Evolutionary conservation across 306 rosid species (phyloP), one percentile per base, ranked within the genome.

Genomic region (Fragaria vesca): DNA sequence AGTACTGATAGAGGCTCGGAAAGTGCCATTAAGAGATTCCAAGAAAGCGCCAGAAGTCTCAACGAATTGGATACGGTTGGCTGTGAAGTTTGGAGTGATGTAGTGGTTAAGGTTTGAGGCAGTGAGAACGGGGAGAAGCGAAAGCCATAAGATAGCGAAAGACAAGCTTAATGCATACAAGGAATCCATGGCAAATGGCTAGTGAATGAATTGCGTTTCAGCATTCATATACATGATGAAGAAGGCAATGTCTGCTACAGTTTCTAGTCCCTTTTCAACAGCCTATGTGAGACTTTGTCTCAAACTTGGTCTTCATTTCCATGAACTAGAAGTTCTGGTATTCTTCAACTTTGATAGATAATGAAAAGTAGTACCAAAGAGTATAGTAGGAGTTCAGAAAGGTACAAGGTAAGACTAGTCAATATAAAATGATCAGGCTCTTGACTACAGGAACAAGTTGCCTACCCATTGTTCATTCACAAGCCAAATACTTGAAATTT

Each of bases 51-150:
- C 81, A 3, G 36, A 11, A 34, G 12, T 17, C 26, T 78, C 81
- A 11, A 69, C 1, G 69, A 40, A 69, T 2, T 43, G 45, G 57
- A 69, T 24, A 51, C 43, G 30, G 18, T 40, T 54, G 13, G 75
- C 69, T 20, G 81, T 78, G 81, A 78, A 78, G 75, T 55, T 54
- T 24, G 81, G 81, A 60, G 3, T 9, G 68, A 78, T 57, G 30
- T 58, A 42, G 58, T 67, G 69, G 28, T 3, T 18, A 17, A 12
- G n/a, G 21, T 1, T 9, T 0, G 81, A 69, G 47, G 43, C 47
- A 4, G 17, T 8, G 21, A 45, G 63, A 20, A 3, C 8, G 5
- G 81, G 81, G n/a, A 54, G 30, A 32, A 42, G 34, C 4, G 3
- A 7, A 12, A 48, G 24, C 24, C 61, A 71, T 71, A 71, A 66